Evolutionary conservation across 805 yeast species (phyloP).

Genomic region (Pichia nakasei): DNA sequence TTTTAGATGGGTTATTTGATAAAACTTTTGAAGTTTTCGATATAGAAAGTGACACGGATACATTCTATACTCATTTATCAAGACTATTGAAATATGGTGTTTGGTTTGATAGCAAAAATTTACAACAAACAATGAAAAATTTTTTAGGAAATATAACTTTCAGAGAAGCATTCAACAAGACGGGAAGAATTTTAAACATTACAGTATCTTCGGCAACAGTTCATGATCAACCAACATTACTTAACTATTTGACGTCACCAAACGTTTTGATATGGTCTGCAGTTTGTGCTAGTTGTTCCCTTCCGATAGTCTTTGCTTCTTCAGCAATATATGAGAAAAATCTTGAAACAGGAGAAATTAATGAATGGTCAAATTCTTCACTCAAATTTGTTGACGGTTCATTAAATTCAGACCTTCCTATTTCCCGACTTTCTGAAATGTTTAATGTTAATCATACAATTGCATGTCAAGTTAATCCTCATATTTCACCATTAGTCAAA

Average conservation of each 20-base stretch:
- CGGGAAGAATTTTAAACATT: slow-evolving; percentile 86
- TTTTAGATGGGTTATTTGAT: slow-evolving; percentile 55
- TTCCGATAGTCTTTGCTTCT: slow-evolving; percentile 87
- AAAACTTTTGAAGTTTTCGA: slow-evolving; percentile 45
- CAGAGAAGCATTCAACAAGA: slow-evolving; percentile 88
- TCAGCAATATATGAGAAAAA: slow-evolving; percentile 79
- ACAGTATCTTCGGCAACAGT: slow-evolving; percentile 89
- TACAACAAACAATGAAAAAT: slow-evolving; percentile 64
- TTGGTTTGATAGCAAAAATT: slow-evolving; percentile 69
- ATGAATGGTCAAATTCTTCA: slow-evolving; percentile 73
- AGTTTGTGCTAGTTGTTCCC: slow-evolving; percentile 87
- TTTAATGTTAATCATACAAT: slow-evolving; percentile 95
- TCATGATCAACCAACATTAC: slow-evolving; percentile 82
- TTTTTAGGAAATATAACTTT: slow-evolving; percentile 87
- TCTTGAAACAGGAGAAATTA: slow-evolving; percentile 57
- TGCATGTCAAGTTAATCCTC: slow-evolving; percentile 97
- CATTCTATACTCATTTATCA: slow-evolving; percentile 42
- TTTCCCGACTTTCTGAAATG: slow-evolving; percentile 86
- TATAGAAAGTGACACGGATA: slow-evolving; percentile 41
- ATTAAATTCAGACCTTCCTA: slow-evolving; percentile 89
- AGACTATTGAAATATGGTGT: slow-evolving; percentile 78
- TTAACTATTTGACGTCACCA: slow-evolving; percentile 75
- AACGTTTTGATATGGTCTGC: slow-evolving; percentile 81
- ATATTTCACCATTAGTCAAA: slow-evolving; percentile 80
- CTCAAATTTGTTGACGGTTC: slow-evolving; percentile 92